Percentiles rank a stretch among this genome's conserved stretches.
Conservation (phyloP, 208 protist species). For the Leishmania braziliensis region DNA sequence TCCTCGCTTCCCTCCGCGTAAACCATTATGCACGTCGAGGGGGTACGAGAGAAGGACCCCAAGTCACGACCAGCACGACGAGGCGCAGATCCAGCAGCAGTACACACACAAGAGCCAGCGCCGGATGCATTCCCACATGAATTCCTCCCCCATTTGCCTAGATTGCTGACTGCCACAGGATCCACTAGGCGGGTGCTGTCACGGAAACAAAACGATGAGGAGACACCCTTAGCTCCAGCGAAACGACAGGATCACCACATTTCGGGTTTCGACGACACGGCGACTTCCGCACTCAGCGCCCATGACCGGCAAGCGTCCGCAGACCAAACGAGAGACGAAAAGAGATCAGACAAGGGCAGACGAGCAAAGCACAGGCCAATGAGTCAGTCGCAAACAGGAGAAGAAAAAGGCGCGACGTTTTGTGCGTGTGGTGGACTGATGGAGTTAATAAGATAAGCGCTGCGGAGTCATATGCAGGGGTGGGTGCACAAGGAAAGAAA, state of each 20-base stretch:
- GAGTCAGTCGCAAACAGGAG: not conserved
- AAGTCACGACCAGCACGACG: conserved; percentile 15
- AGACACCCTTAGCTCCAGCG: conserved; percentile 24
- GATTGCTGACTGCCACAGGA: conserved; percentile 15
- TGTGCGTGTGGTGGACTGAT: too few species aligned
- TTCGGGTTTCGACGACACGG: conserved; percentile 17
- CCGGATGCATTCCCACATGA: conserved; percentile 23
- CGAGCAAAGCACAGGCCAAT: not conserved
- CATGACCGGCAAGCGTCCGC: conserved; percentile 7
- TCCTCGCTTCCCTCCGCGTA: not conserved
- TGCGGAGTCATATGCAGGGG: too few species aligned
- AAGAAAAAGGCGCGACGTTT: not conserved
- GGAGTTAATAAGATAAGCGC: too few species aligned
- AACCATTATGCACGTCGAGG: conserved; percentile 9
- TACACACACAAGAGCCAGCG: conserved; percentile 33
- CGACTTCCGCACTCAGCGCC: conserved; percentile 20
- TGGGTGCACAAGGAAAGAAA: not conserved
- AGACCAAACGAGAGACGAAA: not conserved
- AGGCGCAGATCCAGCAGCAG: conserved; percentile 29
- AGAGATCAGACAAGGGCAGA: not conserved
- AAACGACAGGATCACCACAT: conserved; percentile 27
- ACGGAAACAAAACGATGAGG: conserved; percentile 20
- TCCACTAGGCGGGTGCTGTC: conserved; percentile 24
- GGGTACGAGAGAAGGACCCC: conserved; percentile 10
- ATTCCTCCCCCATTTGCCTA: conserved; percentile 7